Base-by-base conservation (phyloP, 805 yeast species). In the Kuraishia floccosa region DNA sequence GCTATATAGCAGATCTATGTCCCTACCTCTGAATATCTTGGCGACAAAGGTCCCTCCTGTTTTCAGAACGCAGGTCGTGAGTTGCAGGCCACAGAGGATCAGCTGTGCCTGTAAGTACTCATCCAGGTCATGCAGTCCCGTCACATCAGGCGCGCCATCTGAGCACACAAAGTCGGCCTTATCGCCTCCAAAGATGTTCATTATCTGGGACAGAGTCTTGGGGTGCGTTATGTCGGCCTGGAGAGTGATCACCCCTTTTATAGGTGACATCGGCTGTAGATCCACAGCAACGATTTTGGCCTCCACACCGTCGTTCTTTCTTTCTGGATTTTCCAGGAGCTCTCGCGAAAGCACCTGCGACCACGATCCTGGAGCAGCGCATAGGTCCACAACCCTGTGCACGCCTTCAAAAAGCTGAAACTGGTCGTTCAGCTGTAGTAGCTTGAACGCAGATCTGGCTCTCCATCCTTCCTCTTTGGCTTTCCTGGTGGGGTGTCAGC, bases 341-440 rank as follows among this genome's bases (percentile, higher is more conserved):
- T 77, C 76, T 41, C 83, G 57, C 20, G 91, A 77, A 10, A 91
- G 66, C 1, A 91, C 98, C 51, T 91, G 98, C 1, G 94, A 82
- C 98, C 98, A 91, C 3, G 96, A 86, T 1, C 96, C 96, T 1
- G 96, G 96, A 4, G 97, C 98, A 23, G 98, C 98, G 65, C 98
- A 91, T 19, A 91, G 63, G 56, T 91, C 98, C 4, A 91, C 98
- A 4, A 91, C 97, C 43, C 95, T 62, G 27, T 63, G 65, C 22
- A 86, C 75, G 25, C 73, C 79, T 30, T 74, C 66, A 34, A 91
- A 72, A 23, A 86, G 68, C 38, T 81, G 78, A 51, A 89, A 91
- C 51, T 91, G 87, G 34, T 89, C 95, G 46, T 91, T 80, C 29
- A 91, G 59, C 50, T 91, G 98, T 3, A 91, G 63, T 8, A 91